These are phyloP conservation scores for Termitomyces sp. DNA, from an alignment of 768 basidiomycete genomes.

Conservation along the genomic window DNA sequence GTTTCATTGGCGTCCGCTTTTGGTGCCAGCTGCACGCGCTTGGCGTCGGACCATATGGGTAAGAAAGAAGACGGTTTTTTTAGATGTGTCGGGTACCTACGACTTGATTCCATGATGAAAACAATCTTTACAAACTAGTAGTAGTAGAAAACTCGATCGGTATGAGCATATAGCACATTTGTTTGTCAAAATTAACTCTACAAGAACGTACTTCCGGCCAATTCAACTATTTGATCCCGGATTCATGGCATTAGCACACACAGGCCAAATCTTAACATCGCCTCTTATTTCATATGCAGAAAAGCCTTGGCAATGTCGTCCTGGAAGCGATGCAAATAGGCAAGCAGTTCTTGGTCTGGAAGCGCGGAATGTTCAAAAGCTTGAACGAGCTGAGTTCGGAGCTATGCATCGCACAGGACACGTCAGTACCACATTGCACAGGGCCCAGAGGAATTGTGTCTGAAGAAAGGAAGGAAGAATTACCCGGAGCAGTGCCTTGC, in stretches of 20 bases:
- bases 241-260: neutral
- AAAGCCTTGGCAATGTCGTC: slow-evolving; percentile 65
- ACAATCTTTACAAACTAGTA: neutral
- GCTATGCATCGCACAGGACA: slow-evolving; percentile 34
- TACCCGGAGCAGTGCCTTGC: slow-evolving; percentile 72
- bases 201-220: neutral
- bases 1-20: neutral
- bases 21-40: neutral
- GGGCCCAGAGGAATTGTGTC: neutral
- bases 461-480: slow-evolving; percentile 7
- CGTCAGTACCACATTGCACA: neutral
- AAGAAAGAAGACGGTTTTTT: too few species aligned
- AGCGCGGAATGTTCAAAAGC: slow-evolving; percentile 71
- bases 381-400: slow-evolving; percentile 74
- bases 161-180: neutral
- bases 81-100: too few species aligned
- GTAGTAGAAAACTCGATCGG: neutral
- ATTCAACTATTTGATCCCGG: neutral
- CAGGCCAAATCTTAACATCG: neutral
- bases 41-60: too few species aligned
- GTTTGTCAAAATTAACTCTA: neutral
- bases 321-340: slow-evolving; percentile 69
- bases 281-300: slow-evolving; percentile 2
- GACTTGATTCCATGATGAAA: neutral
- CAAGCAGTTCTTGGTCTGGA: slow-evolving; percentile 65